These are phyloP conservation scores for Cercospora janseana DNA, from an alignment of 2,329 filamentous ascomycete species.

Conservation along the genomic window DNA sequence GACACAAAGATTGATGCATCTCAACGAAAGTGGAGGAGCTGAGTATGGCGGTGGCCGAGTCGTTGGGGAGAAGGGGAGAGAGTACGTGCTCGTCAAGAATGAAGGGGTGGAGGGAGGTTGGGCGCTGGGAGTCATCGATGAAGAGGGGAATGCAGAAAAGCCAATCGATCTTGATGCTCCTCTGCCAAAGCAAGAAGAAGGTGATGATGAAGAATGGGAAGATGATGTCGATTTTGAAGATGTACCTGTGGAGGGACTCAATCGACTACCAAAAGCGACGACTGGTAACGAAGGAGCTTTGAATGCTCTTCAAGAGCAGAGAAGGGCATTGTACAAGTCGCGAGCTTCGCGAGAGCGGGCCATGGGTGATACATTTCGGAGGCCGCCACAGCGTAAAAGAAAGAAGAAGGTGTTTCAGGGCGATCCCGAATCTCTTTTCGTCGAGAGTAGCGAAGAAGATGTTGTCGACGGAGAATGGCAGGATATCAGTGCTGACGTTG, in stretches of 20 bases:
- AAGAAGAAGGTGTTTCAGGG: slow-evolving; percentile 33
- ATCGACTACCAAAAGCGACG: slow-evolving; percentile 68
- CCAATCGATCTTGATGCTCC: slow-evolving; percentile 85
- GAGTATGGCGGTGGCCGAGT: slow-evolving; percentile 68
- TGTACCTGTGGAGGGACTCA: slow-evolving; percentile 85
- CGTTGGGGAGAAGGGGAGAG: slow-evolving; percentile 80
- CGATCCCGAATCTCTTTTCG: slow-evolving; percentile 55
- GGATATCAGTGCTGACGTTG: slow-evolving; percentile 43
- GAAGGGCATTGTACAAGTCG: slow-evolving; percentile 50
- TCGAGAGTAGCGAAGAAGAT: slow-evolving; percentile 44
- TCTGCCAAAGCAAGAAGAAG: slow-evolving; percentile 52
- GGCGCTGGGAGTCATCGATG: slow-evolving; percentile 91
- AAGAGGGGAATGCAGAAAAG: slow-evolving; percentile 75
- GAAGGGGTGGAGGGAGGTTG: slow-evolving; percentile 92
- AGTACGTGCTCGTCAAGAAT: slow-evolving; percentile 96
- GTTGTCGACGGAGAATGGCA: slow-evolving; percentile 42
- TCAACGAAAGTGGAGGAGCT: slow-evolving; percentile 76
- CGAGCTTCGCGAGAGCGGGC: slow-evolving; percentile 29
- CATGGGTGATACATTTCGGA: slow-evolving; percentile 4
- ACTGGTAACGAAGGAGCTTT: slow-evolving; percentile 29
- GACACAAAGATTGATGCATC: slow-evolving; percentile 89
- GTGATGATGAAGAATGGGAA: slow-evolving; percentile 54
- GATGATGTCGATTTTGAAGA: slow-evolving; percentile 82
- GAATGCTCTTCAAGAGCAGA: slow-evolving; percentile 43
- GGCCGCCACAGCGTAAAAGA: slow-evolving; percentile 21